phyloP scores from a whole-genome alignment of 768 basidiomycete species.

The Mycena rebaudengoi region DNA sequence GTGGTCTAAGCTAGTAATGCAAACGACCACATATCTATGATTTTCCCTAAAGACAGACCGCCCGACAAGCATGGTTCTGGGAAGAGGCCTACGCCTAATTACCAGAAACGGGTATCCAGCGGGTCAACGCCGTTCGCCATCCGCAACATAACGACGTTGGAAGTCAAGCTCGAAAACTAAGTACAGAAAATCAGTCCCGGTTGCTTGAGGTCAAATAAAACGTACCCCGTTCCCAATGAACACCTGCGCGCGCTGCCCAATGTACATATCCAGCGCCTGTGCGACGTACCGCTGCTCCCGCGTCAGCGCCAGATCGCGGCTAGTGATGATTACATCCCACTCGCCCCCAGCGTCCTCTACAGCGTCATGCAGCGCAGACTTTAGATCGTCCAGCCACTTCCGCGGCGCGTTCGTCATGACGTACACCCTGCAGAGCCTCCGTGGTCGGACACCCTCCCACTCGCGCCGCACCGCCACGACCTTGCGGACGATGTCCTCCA shows the following conservation, averaged over 20 bases:
- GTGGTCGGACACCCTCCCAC: constrained; percentile 30
- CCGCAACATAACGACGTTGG: constrained; percentile 49
- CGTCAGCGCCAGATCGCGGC: constrained; percentile 45
- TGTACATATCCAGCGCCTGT: constrained; percentile 68
- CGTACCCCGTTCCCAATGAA: constrained; percentile 68
- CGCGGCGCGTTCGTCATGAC: constrained; percentile 59
- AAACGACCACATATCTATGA: too few species aligned
- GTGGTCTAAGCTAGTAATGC: too few species aligned
- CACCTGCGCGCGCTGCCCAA: constrained; percentile 64
- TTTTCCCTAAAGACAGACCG: too few species aligned
- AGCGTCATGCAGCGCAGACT: constrained; percentile 43
- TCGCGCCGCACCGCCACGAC: constrained; percentile 37
- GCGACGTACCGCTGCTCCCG: constrained; percentile 54
- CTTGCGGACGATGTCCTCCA: constrained; percentile 46
- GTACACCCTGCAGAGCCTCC: constrained; percentile 40
- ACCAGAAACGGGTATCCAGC: constrained; percentile 46
- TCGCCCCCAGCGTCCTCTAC: constrained; percentile 49
- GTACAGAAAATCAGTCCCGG: background rate
- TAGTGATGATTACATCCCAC: background rate
- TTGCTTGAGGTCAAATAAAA: background rate
- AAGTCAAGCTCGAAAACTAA: constrained; percentile 52
- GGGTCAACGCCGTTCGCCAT: constrained; percentile 35
- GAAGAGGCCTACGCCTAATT: too few species aligned
- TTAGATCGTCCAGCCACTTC: constrained; percentile 47
- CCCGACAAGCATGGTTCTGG: too few species aligned